A percentile compares a stretch with the other conserved stretches of the same genome.
Evolutionary conservation across 371 early-diverging fungal genomes (phyloP).

Genomic region (Zychaea mexicana): DNA sequence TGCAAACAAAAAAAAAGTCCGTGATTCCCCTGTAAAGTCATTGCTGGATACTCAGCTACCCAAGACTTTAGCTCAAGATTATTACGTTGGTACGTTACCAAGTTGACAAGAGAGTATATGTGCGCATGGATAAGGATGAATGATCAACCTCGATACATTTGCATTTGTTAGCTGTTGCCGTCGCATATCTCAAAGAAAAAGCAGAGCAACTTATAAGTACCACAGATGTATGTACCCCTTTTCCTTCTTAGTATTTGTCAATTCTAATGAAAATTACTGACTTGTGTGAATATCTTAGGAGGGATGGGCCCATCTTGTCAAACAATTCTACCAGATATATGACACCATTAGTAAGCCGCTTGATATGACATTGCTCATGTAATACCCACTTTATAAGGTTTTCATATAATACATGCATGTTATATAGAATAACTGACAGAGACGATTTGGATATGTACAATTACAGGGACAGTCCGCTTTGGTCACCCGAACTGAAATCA

Average conservation of each 20-base stretch:
- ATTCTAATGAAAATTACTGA: not conserved
- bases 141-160: not conserved
- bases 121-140: not conserved
- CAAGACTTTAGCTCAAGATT: slow-evolving; percentile 12
- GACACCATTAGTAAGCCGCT: slow-evolving; percentile 7
- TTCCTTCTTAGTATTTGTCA: not conserved
- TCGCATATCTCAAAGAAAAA: not conserved
- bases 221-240: not conserved
- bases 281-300: not conserved
- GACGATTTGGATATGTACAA: not conserved
- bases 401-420: not conserved
- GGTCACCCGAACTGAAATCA: not conserved
- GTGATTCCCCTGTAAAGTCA: slow-evolving; percentile 20
- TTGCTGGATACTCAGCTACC: slow-evolving; percentile 15
- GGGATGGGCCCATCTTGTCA: not conserved
- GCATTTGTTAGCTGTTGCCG: not conserved
- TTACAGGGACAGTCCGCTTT: slow-evolving; percentile 4
- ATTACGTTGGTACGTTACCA: slow-evolving; percentile 15
- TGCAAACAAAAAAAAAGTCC: slow-evolving; percentile 7
- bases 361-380: slow-evolving; percentile 4
- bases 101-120: not conserved
- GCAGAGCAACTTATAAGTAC: not conserved
- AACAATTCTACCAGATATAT: not conserved
- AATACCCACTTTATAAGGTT: not conserved
- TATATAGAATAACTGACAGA: not conserved